phyloP scores from a whole-genome alignment of 768 basidiomycete genomes.

The Piloderma croceum region DNA sequence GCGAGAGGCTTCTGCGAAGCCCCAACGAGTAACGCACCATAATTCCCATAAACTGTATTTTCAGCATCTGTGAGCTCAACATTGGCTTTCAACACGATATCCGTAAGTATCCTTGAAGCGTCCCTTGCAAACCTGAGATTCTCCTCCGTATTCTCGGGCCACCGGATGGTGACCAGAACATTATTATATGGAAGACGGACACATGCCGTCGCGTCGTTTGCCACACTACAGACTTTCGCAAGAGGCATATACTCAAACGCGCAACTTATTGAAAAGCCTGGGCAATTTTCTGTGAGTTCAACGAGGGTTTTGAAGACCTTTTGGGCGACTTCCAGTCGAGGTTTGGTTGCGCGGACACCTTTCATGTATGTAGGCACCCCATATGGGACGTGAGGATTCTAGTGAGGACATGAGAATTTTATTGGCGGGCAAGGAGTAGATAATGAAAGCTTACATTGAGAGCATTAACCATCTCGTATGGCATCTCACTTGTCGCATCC shows the following conservation, averaged over 20 bases:
- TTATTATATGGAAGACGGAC: constrained; percentile 31
- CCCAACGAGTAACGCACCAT: no score
- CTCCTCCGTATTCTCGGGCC: constrained; percentile 30
- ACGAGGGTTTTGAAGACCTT: constrained; percentile 26
- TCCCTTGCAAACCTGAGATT: constrained; percentile 26
- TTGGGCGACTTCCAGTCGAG: constrained; percentile 24
- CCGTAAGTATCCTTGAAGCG: constrained; percentile 25
- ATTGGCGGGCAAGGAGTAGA: neutral
- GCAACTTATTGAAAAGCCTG: no score
- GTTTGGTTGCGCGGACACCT: constrained; percentile 30
- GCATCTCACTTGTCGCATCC: constrained; percentile 38
- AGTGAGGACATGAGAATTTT: neutral
- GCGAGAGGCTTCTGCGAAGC: no score
- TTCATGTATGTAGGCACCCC: constrained; percentile 40
- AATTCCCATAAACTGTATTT: constrained; percentile 40
- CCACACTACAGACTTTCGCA: constrained; percentile 31
- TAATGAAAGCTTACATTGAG: constrained; percentile 25
- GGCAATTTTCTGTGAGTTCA: constrained; percentile 21
- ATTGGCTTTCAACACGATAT: constrained; percentile 26
- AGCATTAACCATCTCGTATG: constrained; percentile 41
- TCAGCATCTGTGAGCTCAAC: constrained; percentile 22
- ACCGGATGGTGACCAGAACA: constrained; percentile 28
- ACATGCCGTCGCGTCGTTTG: constrained; percentile 40
- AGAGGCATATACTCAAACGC: constrained; percentile 41
- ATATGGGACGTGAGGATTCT: constrained; percentile 34